Percentiles rank a stretch among this genome's conserved stretches.
phyloP scores from a whole-genome alignment of 495 filamentous ascomycete genomes.

The Penicillium parvum region DNA sequence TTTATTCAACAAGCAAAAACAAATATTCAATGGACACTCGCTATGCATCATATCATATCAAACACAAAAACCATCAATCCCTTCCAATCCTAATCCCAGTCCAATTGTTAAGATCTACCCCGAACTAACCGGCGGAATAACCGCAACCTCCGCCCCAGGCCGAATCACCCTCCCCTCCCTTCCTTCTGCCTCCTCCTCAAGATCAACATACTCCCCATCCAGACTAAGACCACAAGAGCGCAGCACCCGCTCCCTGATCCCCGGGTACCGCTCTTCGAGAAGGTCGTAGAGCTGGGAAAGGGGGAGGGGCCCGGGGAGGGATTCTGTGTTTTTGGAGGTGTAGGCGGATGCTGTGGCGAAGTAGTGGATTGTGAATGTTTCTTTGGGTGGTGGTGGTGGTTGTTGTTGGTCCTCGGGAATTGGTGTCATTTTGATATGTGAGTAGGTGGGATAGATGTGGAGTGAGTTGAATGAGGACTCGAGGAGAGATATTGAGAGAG shows the following conservation, averaged over 20 bases:
- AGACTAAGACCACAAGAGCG: conserved; percentile 76
- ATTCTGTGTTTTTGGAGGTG: conserved; percentile 67
- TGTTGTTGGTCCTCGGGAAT: neutral
- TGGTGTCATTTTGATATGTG: too few relatives aligned
- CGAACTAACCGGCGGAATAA: conserved; percentile 93
- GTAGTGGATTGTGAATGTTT: conserved; percentile 73
- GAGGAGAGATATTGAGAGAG: too few relatives aligned
- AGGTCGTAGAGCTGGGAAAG: conserved; percentile 59
- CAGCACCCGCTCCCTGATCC: conserved; percentile 71
- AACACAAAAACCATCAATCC: too few relatives aligned
- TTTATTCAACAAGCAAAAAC: too few relatives aligned
- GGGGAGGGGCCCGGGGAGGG: conserved; percentile 66
- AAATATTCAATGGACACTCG: too few relatives aligned
- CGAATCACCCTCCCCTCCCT: too few relatives aligned
- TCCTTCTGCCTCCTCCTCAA: conserved; percentile 33
- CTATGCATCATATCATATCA: too few relatives aligned
- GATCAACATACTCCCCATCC: conserved; percentile 83
- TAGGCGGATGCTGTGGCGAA: conserved; percentile 76
- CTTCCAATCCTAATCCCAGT: too few relatives aligned
- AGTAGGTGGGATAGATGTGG: too few relatives aligned
- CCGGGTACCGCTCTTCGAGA: conserved; percentile 75
- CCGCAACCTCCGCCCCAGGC: conserved; percentile 83
- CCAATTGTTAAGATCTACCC: too few relatives aligned
- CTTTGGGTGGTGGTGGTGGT: too few relatives aligned
- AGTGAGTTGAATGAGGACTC: too few relatives aligned